Base-by-base conservation (phyloP, 148 eudicot genomes). In the Oxyria digyna region DNA sequence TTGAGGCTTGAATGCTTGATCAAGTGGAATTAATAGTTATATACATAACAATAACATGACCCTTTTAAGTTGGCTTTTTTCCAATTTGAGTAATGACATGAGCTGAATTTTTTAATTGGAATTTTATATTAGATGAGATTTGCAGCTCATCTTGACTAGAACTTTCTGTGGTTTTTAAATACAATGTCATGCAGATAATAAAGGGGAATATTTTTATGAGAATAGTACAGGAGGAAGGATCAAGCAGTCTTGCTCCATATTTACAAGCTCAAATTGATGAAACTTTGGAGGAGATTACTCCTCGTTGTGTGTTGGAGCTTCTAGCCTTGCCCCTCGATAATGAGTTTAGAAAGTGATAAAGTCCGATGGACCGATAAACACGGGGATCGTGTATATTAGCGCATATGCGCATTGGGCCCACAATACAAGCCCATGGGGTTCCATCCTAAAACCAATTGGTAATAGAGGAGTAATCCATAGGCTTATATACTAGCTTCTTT, bases 171-270 rank as follows among this genome's bases (percentile, higher is more conserved):
- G 62, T 73, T 65, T 71, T n/a, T n/a, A n/a, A 20, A 8, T 59
- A 6, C 35, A 59, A 29, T 38, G 31, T 27, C 65, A 13, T 29
- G 20, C 65, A 59, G 9, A 2, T 15, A 59, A 27, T 15, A 14
- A 59, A 27, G 18, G 11, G 5, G 38, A 27, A n/a, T 73, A 15
- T 62, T 72, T 62, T 72, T 31, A 4, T 59, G 38, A 29, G 38
- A 59, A 59, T 38, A 29, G 31, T 59, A 5, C 83, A 94, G 99
- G 99, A 94, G 78, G 99, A 94, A 85, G 97, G 97, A 70, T 91
- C 99, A 29, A 91, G 93, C 71, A 94, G 88, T 76, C 97, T 94
- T 71, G 97, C 99, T 48, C 97, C 91, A 42, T 96, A 94, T 73
- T 79, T 94, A 71, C 92, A 91, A 77, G 84, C 88, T 46, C 89